These are phyloP conservation scores for Lathyrus sativus DNA, from an alignment of 306 rosid genomes.

Conservation along the genomic window DNA sequence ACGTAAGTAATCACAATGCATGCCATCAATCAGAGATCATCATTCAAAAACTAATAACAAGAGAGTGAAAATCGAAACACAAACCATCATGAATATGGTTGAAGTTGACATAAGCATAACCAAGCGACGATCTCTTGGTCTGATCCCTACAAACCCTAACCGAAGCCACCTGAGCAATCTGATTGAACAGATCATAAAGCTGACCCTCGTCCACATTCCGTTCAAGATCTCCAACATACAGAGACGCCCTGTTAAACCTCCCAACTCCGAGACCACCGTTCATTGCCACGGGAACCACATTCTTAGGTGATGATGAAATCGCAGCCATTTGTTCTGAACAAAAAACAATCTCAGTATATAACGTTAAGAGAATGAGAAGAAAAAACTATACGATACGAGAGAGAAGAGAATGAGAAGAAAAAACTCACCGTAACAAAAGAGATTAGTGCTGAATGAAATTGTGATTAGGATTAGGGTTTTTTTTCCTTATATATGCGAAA, in stretches of 20 bases:
- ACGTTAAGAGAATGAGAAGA: too few species aligned
- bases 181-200: constrained; percentile 3
- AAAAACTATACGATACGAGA: too few species aligned
- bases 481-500: too few species aligned
- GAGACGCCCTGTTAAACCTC: not conserved
- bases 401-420: too few species aligned
- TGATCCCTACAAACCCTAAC: constrained; percentile 10
- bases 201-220: not conserved
- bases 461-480: too few species aligned
- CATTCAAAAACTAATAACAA: not conserved
- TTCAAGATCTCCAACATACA: constrained; percentile 11
- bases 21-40: not conserved
- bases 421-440: too few species aligned
- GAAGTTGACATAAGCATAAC: not conserved
- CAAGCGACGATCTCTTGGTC: not conserved
- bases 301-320: not conserved
- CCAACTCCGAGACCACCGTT: not conserved
- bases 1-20: not conserved
- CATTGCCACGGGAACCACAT: not conserved
- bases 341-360: too few species aligned
- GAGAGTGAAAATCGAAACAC: not conserved
- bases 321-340: not conserved
- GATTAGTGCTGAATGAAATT: too few species aligned
- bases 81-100: not conserved
- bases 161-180: not conserved